Percentiles rank a stretch among this genome's conserved stretches.
Evolutionary conservation across 768 basidiomycete genomes (phyloP).

Genomic region (Xanthoconium purpureum): DNA sequence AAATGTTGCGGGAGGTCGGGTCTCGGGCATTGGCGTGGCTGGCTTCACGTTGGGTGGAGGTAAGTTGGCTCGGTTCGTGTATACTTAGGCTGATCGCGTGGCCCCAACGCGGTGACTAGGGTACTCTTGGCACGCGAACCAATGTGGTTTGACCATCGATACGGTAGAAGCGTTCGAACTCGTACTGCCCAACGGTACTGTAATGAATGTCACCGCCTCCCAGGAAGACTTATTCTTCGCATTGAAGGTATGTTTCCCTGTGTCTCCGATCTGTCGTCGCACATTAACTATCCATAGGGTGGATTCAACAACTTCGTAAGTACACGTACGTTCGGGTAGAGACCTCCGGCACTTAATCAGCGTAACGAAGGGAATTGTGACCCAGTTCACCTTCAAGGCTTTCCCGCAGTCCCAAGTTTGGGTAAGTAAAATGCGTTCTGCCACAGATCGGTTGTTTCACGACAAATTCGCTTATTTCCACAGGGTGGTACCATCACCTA

Average conservation of each 20-base stretch:
- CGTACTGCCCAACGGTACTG: conserved; percentile 53
- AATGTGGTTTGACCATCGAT: conserved; percentile 55
- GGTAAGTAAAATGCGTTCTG: conserved; percentile 12
- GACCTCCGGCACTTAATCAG: conserved; percentile 34
- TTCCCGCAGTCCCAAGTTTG: conserved; percentile 31
- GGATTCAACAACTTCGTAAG: conserved; percentile 61
- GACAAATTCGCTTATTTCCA: conserved; percentile 2
- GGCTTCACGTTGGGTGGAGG: conserved; percentile 61
- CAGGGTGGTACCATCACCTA: conserved; percentile 50
- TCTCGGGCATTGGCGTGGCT: conserved; percentile 56
- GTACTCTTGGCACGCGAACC: conserved; percentile 64
- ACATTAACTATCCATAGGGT: conserved; percentile 39
- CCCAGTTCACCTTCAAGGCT: conserved; percentile 50
- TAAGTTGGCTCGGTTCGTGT: conserved; percentile 14
- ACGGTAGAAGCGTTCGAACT: conserved; percentile 55
- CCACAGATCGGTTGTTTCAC: conserved; percentile 1
- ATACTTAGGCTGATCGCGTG: background rate
- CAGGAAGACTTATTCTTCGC: conserved; percentile 44
- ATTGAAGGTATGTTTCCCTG: conserved; percentile 35
- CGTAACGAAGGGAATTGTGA: conserved; percentile 51
- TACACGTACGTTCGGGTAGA: background rate
- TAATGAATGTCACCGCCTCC: conserved; percentile 35
- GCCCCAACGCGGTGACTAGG: conserved; percentile 34
- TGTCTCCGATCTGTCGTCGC: background rate
- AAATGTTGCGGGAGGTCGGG: conserved; percentile 58